A percentile compares a stretch with the other conserved stretches of the same genome.
These are phyloP conservation scores for Phytophthora hibernalis DNA, from an alignment of 352 stramenopile species.

Conservation along the genomic window DNA sequence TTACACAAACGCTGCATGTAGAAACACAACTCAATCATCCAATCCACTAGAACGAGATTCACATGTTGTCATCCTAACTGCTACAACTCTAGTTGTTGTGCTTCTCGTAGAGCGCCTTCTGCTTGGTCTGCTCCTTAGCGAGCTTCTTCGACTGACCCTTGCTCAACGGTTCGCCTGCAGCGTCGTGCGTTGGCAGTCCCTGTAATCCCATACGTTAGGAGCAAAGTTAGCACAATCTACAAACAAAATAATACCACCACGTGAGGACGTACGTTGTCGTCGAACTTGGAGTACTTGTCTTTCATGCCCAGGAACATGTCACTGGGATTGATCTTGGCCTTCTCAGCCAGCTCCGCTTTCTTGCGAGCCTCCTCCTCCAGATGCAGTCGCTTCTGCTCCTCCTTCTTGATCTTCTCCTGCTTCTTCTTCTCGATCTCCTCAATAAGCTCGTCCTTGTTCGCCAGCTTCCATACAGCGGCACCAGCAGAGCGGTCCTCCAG, in stretches of 20 bases:
- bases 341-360: slow-evolving; percentile 83
- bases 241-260: background rate
- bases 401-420: slow-evolving; percentile 79
- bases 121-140: slow-evolving; percentile 96
- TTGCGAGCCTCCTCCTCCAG: slow-evolving; percentile 80
- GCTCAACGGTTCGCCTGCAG: slow-evolving; percentile 92
- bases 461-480: slow-evolving; percentile 91
- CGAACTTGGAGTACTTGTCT: slow-evolving; percentile 91
- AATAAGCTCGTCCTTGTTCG: slow-evolving; percentile 88
- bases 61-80: background rate
- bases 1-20: too few species aligned
- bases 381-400: slow-evolving; percentile 79
- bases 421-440: slow-evolving; percentile 83
- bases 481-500: slow-evolving; percentile 83
- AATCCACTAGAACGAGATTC: slow-evolving; percentile 1
- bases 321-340: slow-evolving; percentile 90
- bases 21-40: too few species aligned
- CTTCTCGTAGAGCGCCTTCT: slow-evolving; percentile 93
- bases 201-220: slow-evolving; percentile 34
- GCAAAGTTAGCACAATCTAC: slow-evolving; percentile 11
- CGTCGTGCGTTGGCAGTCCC: slow-evolving; percentile 96
- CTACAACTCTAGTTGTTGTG: slow-evolving; percentile 38
- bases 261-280: slow-evolving; percentile 75
- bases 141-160: slow-evolving; percentile 98
- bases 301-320: slow-evolving; percentile 93